phyloP scores from a whole-genome alignment of 2,329 filamentous ascomycete species.

The Fusarium verticillioides region DNA sequence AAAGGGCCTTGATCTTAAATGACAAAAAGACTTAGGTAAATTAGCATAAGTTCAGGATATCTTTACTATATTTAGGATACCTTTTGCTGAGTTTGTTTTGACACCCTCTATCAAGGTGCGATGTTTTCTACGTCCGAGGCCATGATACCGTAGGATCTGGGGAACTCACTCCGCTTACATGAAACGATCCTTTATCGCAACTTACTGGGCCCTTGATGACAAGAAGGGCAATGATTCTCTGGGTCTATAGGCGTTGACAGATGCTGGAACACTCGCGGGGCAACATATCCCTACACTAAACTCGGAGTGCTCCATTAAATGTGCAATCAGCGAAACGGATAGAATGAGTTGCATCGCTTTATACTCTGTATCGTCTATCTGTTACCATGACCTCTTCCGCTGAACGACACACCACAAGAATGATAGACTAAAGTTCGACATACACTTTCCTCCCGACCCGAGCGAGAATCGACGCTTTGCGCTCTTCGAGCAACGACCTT shows the following conservation, averaged over 20 bases:
- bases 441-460: background rate
- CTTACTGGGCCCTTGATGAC: background rate
- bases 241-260: background rate
- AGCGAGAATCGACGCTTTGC: background rate
- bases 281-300: background rate
- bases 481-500: background rate
- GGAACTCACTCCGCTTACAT: background rate
- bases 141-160: background rate
- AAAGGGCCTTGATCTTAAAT: background rate
- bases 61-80: too few species aligned
- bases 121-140: background rate
- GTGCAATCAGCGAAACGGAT: background rate
- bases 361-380: background rate
- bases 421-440: background rate
- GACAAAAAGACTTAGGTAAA: background rate
- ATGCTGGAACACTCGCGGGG: background rate
- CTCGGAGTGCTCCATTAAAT: background rate
- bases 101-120: background rate
- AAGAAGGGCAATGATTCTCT: background rate
- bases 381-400: background rate
- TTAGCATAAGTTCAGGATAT: background rate
- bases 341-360: background rate
- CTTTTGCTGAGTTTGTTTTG: background rate
- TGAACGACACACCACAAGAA: background rate
- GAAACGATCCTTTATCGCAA: background rate